Percentiles rank a stretch among this genome's conserved stretches.
These are phyloP conservation scores for Fusarium temperatum DNA, from an alignment of 2,329 filamentous ascomycete species.

Conservation along the genomic window DNA sequence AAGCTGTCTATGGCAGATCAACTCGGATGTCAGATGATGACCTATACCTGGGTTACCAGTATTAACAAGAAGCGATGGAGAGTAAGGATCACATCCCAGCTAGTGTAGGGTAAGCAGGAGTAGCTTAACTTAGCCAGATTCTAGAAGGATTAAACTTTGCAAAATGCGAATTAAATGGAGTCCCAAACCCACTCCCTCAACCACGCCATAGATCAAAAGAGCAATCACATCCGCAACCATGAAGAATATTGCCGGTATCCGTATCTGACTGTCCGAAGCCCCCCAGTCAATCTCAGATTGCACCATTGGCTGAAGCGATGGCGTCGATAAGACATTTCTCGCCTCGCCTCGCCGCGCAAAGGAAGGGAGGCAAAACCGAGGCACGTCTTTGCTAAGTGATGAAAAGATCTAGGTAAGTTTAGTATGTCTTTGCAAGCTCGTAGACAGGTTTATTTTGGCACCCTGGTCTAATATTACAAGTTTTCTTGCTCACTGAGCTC, in stretches of 20 bases:
- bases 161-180: conserved; percentile 31
- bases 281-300: conserved; percentile 21
- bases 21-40: too few relatives aligned
- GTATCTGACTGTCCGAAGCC: conserved; percentile 1
- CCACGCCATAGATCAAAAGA: conserved; percentile 30
- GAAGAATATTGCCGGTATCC: conserved; percentile 7
- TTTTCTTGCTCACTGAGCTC: not conserved
- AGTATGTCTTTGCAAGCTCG: not conserved
- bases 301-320: conserved; percentile 23
- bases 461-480: not conserved
- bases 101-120: not conserved
- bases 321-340: conserved; percentile 20
- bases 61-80: not conserved
- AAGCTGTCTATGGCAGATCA: not conserved
- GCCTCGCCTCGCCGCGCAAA: not conserved
- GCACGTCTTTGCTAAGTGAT: not conserved
- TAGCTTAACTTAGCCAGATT: not conserved
- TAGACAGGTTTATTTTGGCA: not conserved
- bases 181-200: conserved; percentile 8
- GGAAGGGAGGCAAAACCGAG: not conserved
- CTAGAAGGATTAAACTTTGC: conserved; percentile 17
- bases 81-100: not conserved
- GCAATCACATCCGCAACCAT: conserved; percentile 23
- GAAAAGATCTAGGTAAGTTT: not conserved
- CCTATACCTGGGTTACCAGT: not conserved